Conservation (phyloP, 2,329 filamentous ascomycete genomes). For the Pezicula carpinea region DNA sequence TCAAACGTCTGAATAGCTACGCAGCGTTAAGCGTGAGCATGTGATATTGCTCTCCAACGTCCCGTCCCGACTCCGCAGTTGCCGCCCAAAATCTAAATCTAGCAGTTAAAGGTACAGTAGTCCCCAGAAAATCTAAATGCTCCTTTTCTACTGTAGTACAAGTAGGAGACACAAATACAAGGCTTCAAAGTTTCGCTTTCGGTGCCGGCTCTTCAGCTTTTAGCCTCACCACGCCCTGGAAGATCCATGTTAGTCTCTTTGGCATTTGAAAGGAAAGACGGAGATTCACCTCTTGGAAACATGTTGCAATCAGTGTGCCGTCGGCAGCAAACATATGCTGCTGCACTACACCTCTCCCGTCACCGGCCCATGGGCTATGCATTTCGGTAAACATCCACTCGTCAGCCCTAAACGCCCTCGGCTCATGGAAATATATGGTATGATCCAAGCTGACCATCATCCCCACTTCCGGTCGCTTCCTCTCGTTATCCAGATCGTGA, state of each 20-base stretch:
- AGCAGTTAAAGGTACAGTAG: too few species aligned
- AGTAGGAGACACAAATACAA: too few species aligned
- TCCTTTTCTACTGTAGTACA: too few species aligned
- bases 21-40: too few species aligned
- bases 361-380: constrained; percentile 75
- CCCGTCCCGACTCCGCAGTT: too few species aligned
- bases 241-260: neutral
- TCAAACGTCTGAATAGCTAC: too few species aligned
- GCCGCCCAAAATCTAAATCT: too few species aligned
- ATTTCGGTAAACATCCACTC: constrained; percentile 81
- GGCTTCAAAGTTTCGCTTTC: constrained; percentile 7
- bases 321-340: constrained; percentile 70
- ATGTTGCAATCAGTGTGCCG: constrained; percentile 71
- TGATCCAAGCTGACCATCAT: constrained; percentile 86
- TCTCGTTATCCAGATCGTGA: constrained; percentile 44
- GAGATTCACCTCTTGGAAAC: constrained; percentile 63
- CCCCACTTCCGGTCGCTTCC: constrained; percentile 56
- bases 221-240: constrained; percentile 26
- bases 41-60: too few species aligned
- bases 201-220: constrained; percentile 12
- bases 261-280: neutral
- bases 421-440: constrained; percentile 64
- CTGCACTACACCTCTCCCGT: constrained; percentile 70
- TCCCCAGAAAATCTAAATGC: too few species aligned
- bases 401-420: constrained; percentile 51